Evolutionary conservation across 441 rosid genomes (phyloP).

Genomic region (Bocquillonia castaneifolia): DNA sequence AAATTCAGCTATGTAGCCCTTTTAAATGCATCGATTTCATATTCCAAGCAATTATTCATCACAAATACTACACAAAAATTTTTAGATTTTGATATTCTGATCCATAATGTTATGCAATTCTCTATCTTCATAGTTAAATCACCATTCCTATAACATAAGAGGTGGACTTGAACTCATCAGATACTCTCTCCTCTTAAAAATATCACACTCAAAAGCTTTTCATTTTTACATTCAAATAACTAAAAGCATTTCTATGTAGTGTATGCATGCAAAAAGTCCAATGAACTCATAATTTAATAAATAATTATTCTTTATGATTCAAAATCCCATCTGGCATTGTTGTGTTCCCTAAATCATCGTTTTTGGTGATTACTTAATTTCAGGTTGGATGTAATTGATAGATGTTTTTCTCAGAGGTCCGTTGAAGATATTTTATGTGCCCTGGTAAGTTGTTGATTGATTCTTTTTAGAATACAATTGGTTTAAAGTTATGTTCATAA

Average conservation of each 20-base stretch:
- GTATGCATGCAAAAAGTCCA: background rate
- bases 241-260: background rate
- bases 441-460: constrained; percentile 51
- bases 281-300: background rate
- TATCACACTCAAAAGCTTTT: background rate
- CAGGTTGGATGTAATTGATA: constrained; percentile 74
- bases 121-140: no score
- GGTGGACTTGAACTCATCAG: no score
- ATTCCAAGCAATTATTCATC: background rate
- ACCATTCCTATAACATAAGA: no score
- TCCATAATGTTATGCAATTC: no score
- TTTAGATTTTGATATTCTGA: no score
- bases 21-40: background rate
- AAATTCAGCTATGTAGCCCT: no score
- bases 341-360: constrained; percentile 16
- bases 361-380: constrained; percentile 17
- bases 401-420: constrained; percentile 71
- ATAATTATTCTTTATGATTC: background rate
- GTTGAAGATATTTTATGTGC: constrained; percentile 76
- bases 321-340: background rate
- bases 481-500: background rate
- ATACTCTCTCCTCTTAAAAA: background rate
- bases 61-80: no score
- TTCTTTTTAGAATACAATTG: background rate
- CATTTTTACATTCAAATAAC: background rate